phyloP scores from a whole-genome alignment of 2,329 filamentous ascomycete genomes.

The Pseudovirgaria hyperparasitica region DNA sequence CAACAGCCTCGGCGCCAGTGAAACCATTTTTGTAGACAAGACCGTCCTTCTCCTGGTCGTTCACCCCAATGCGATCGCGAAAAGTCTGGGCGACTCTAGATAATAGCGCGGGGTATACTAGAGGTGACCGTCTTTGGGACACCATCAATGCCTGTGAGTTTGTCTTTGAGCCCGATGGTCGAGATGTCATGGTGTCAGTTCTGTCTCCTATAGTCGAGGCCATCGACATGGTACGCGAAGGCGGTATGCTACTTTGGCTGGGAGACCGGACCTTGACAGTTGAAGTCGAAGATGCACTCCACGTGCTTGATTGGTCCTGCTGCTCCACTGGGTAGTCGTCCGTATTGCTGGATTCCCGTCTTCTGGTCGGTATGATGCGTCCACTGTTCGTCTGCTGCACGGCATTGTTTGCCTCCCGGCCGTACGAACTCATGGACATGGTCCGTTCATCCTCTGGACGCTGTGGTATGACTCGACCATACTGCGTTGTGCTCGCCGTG shows the following conservation, averaged over 20 bases:
- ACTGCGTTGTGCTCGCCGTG: conserved; percentile 71
- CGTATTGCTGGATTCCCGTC: conserved; percentile 39
- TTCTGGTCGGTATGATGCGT: conserved; percentile 71
- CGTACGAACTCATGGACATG: conserved; percentile 88
- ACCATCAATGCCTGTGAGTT: conserved; percentile 31
- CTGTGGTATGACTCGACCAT: conserved; percentile 83
- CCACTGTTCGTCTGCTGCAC: conserved; percentile 86
- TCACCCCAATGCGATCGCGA: conserved; percentile 71
- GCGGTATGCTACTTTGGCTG: conserved; percentile 27
- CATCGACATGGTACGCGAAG: conserved; percentile 78
- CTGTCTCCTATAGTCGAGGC: conserved; percentile 66
- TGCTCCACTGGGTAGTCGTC: conserved; percentile 12
- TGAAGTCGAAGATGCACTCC: conserved; percentile 12
- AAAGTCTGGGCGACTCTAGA: conserved; percentile 93
- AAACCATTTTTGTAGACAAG: conserved; percentile 96
- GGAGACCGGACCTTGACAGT: conserved; percentile 12
- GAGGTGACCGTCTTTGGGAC: conserved; percentile 57
- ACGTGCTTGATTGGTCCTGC: no score
- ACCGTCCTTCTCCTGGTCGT: conserved; percentile 90
- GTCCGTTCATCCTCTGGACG: conserved; percentile 82
- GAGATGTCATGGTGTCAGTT: conserved; percentile 42
- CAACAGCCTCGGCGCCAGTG: conserved; percentile 88
- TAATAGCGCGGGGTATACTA: conserved; percentile 87
- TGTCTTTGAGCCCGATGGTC: conserved; percentile 30
- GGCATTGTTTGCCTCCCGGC: conserved; percentile 61